Evolutionary conservation across 345 rosid genomes (phyloP), one percentile per base, ranked within the genome.

Genomic region (Rhodomyrtus tomentosa): DNA sequence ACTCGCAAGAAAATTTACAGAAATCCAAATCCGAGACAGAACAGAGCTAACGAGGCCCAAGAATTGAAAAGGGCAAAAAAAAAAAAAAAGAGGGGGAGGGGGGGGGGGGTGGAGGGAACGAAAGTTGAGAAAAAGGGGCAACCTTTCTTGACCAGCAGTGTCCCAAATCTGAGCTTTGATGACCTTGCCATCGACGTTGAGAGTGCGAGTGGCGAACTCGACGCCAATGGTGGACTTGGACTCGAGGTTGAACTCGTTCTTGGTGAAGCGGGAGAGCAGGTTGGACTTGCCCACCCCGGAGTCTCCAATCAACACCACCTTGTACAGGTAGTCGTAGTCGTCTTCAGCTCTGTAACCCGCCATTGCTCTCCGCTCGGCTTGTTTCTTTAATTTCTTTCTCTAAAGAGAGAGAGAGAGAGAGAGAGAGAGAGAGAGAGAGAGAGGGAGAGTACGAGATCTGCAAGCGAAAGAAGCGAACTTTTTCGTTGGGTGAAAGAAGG

Each of bases 151-250:
- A 36, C 96, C 95, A 84, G 96, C 95, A 85, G 96, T 93, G 22
- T 93, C 96, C 96, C 96, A 93, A 91, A 93, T 92, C 92, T 93
- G 96, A 81, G 95, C 95, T 81, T 93, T 92, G 48, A 93, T 81
- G 86, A 92, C 94, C 86, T 93, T 91, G 15, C 90, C 95, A 53
- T 92, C 95, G 79, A 93, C 92, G 7, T 89, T 92, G 53, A 92
- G 83, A 4, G 91, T 89, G 5, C 92, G 92, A 50, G 96, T 92
- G 49, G 94, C 95, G 89, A 93, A 93, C 90, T 93, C 96, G 45
- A 92, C 96, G 29, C 96, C 96, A 83, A 93, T 93, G 88, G 96
- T 93, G 74, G 96, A 93, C 88, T 93, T 93, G 56, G 95, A 92
- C 91, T 93, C 93, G 86, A 88, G 91, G 52, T 91, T 93, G 59